Evolutionary conservation across 2,329 filamentous ascomycete genomes (phyloP).

Genomic region (Monascus ruber): DNA sequence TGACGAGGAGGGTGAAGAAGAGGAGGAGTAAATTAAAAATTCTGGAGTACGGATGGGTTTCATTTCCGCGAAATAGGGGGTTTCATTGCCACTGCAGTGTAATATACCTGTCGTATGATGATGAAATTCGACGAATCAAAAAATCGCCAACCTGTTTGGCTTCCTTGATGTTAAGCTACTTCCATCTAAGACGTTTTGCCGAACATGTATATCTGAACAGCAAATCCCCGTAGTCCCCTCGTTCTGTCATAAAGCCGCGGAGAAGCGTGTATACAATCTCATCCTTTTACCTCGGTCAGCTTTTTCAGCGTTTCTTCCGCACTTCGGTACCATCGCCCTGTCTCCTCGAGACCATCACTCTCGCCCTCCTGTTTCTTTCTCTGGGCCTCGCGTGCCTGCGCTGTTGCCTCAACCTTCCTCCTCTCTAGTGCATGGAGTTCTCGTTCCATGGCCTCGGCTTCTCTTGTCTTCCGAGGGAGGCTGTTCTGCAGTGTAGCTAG

Average conservation of each 20-base stretch:
- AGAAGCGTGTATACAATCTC: conserved; percentile 1
- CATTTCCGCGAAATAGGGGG: conserved; percentile 23
- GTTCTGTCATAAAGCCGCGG: conserved; percentile 12
- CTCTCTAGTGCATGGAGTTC: conserved; percentile 33
- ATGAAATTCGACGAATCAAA: conserved; percentile 24
- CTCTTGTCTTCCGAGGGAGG: conserved; percentile 31
- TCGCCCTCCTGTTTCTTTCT: conserved; percentile 34
- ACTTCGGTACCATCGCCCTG: conserved; percentile 35
- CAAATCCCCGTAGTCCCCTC: conserved; percentile 12
- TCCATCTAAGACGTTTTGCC: neutral
- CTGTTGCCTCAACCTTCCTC: conserved; percentile 33
- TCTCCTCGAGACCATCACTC: conserved; percentile 35
- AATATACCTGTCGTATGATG: conserved; percentile 29
- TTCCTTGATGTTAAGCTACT: neutral
- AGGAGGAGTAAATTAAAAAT: conserved; percentile 56
- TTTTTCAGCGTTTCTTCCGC: conserved; percentile 30
- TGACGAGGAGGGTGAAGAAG: conserved; percentile 55
- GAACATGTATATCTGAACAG: conserved; percentile 3
- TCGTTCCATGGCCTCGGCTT: conserved; percentile 34
- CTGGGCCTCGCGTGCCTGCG: conserved; percentile 36
- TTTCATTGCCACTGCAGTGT: conserved; percentile 28
- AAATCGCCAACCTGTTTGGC: conserved; percentile 18
- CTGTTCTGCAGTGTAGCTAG: conserved; percentile 33
- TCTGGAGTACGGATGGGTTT: conserved; percentile 26
- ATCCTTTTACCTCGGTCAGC: conserved; percentile 23